Percentiles rank a stretch among this genome's conserved stretches.
Conservation (phyloP, 208 protist species). For the Acanthamoeba culbertsoni region DNA sequence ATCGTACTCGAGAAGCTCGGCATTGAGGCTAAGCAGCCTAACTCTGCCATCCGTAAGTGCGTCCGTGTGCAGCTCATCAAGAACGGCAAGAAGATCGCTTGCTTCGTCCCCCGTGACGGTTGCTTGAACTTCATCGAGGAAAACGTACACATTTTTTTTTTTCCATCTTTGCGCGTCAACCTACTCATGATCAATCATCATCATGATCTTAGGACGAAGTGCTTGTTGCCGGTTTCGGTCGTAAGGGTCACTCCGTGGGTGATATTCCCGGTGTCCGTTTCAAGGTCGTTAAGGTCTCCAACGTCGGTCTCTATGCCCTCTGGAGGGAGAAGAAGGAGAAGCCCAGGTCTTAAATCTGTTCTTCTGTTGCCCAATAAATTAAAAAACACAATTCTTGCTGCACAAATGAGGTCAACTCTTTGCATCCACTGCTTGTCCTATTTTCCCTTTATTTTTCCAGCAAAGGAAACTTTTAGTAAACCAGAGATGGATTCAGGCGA, state of each 20-base stretch:
- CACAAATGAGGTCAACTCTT: no score
- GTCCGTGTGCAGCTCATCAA: constrained; percentile 99
- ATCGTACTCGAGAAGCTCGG: constrained; percentile 99
- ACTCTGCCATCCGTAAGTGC: constrained; percentile 99
- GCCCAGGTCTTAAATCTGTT: constrained; percentile 80
- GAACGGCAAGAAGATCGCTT: constrained; percentile 99
- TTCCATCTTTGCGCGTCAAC: background rate
- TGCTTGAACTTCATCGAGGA: constrained; percentile 99
- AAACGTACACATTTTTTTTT: constrained; percentile 85
- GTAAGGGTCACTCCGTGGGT: constrained; percentile 98
- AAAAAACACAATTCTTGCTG: background rate
- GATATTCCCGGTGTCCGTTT: constrained; percentile 99
- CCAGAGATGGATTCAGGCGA: no score
- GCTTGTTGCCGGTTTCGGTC: constrained; percentile 98
- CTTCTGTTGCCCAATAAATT: background rate
- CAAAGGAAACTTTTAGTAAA: no score
- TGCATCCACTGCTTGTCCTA: no score
- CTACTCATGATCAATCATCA: no score
- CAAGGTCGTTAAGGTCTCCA: constrained; percentile 98
- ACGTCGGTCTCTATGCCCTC: constrained; percentile 96
- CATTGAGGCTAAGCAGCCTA: constrained; percentile 99
- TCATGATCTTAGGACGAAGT: constrained; percentile 98
- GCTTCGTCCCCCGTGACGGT: constrained; percentile 99
- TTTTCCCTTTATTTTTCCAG: no score
- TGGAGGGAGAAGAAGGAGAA: constrained; percentile 99